A percentile compares a stretch with the other conserved stretches of the same genome.
phyloP scores from a whole-genome alignment of 2,329 filamentous ascomycete genomes.

The Fusarium oligoseptatum region DNA sequence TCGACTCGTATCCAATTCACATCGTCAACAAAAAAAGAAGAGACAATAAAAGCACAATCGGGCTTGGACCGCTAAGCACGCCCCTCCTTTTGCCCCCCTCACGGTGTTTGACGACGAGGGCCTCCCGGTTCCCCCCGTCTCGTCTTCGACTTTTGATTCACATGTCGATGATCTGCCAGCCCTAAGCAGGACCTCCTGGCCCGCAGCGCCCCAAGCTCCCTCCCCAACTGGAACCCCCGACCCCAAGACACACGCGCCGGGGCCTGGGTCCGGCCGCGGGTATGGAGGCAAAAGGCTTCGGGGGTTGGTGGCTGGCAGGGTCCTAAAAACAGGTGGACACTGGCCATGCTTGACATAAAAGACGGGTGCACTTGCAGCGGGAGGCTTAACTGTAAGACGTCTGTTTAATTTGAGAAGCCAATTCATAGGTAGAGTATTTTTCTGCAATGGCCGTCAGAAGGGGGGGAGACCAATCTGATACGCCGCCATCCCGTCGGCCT shows the following conservation, averaged over 20 bases:
- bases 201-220: slow-evolving; percentile 30
- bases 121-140: slow-evolving; percentile 45
- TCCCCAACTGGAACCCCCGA: slow-evolving; percentile 37
- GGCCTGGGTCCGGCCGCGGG: neutral
- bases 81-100: slow-evolving; percentile 11
- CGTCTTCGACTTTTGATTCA: slow-evolving; percentile 36
- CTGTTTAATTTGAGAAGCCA: slow-evolving; percentile 4
- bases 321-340: neutral
- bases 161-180: slow-evolving; percentile 48
- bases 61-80: slow-evolving; percentile 19
- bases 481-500: slow-evolving; percentile 19
- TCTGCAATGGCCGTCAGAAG: neutral
- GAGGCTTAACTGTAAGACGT: slow-evolving; percentile 18
- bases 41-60: slow-evolving; percentile 14
- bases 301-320: slow-evolving; percentile 2
- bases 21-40: slow-evolving; percentile 37
- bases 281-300: slow-evolving; percentile 7
- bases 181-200: slow-evolving; percentile 38
- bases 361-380: neutral
- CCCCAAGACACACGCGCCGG: slow-evolving; percentile 18
- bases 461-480: slow-evolving; percentile 23
- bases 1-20: slow-evolving; percentile 34
- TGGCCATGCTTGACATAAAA: neutral
- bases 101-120: slow-evolving; percentile 25
- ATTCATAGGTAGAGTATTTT: neutral